Base-by-base conservation (phyloP, 23 red algal genomes). In the Gracilariopsis chorda region DNA sequence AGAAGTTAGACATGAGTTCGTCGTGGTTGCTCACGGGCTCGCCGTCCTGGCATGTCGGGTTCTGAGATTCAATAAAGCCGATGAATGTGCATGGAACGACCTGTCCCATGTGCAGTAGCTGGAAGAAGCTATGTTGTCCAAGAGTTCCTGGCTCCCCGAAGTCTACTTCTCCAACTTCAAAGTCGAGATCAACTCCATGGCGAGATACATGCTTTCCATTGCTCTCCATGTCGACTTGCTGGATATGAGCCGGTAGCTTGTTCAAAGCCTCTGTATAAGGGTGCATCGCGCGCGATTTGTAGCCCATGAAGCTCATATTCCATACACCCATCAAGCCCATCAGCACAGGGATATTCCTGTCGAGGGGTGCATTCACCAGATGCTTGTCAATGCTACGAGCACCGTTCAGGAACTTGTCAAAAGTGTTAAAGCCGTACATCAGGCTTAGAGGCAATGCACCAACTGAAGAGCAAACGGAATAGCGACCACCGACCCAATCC, bases 1-100 rank as follows among this genome's bases (percentile, higher is more conserved):
- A 98, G 42, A 93, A 98, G 90, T 98, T 98, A 64, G 84, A 82
- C 96, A 98, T 98, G 16, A 98, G 82, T 72, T 98, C 96, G 58
- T 98, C 96, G 48, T 95, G 92, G 58, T 95, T 94, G 62, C 91
- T 94, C 23, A 94, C 94, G 3, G 93, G 89, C 74, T 95, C 90
- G 23, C 96, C 96, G 24, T 92, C 88, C 17, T 90, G 74, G 27
- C 79, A 95, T 16, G 92, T 92, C 34, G 93, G 93, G 11, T 90
- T 78, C 83, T 98, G 96, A 44, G 60, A 76, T 12, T 93, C 92
- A 79, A 94, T 90, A 75, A 94, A 92, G 42, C 96, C 96, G 37
- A 98, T 93, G 70, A 98, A 98, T 37, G 94, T 92, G 36, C 82
- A 88, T 1, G 96, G 96, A 20, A 98, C 96, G 68, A 71, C 57